Percentiles rank a stretch among this genome's conserved stretches.
phyloP scores from a whole-genome alignment of 2,329 filamentous ascomycete species.

The Trichoderma aggressivum region DNA sequence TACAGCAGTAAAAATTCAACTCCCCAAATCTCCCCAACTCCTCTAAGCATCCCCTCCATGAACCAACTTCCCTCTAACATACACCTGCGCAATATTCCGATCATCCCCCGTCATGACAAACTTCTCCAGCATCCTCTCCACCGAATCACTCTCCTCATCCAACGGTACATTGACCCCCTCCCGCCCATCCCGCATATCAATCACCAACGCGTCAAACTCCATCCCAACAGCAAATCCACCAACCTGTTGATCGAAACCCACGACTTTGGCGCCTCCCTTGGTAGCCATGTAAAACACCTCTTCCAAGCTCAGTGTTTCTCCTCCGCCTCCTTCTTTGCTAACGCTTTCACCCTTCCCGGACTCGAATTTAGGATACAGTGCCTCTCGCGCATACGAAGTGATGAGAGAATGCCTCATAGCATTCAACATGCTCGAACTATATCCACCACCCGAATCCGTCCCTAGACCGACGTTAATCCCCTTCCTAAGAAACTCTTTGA shows the following conservation, averaged over 20 bases:
- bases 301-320: constrained; percentile 36
- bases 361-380: constrained; percentile 28
- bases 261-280: constrained; percentile 57
- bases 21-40: neutral
- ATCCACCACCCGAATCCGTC: constrained; percentile 63
- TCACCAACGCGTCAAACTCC: constrained; percentile 57
- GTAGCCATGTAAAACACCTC: constrained; percentile 61
- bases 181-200: constrained; percentile 38
- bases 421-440: constrained; percentile 57
- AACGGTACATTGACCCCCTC: constrained; percentile 49
- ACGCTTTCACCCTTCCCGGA: neutral
- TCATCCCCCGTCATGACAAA: constrained; percentile 66
- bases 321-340: neutral
- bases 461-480: constrained; percentile 65
- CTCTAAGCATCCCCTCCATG: constrained; percentile 7
- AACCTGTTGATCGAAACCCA: constrained; percentile 49
- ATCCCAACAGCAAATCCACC: constrained; percentile 58
- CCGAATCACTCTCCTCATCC: constrained; percentile 50
- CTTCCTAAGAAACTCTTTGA: constrained; percentile 53
- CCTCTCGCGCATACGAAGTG: constrained; percentile 48
- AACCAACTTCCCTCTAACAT: constrained; percentile 44
- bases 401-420: constrained; percentile 58
- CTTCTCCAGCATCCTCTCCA: constrained; percentile 54
- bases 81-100: constrained; percentile 56
- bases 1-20: neutral